Conservation (phyloP, 257 asterid genomes). For the Przewalskia tangutica region DNA sequence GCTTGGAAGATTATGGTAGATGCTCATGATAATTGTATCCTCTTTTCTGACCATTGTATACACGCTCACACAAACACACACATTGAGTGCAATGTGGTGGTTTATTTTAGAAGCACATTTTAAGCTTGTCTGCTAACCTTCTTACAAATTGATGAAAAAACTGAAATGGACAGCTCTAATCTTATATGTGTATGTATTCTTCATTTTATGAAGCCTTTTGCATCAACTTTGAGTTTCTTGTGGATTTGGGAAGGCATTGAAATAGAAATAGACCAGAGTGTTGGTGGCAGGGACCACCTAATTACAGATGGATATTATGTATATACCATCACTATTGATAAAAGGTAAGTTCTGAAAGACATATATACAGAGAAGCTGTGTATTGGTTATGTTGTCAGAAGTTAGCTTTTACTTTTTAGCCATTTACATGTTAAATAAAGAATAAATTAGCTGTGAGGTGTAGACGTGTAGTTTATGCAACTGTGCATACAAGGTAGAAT, state of each 20-base stretch:
- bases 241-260: not conserved
- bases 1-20: not conserved
- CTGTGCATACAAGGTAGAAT: not conserved
- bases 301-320: not conserved
- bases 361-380: not conserved
- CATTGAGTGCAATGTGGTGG: not conserved
- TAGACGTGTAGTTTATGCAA: not conserved
- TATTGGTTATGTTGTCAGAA: not conserved
- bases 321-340: not conserved
- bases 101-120: not conserved
- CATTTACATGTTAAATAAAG: not conserved
- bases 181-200: not conserved
- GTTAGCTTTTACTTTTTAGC: not conserved
- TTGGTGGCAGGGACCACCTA: not conserved
- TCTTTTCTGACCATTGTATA: not conserved
- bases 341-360: not conserved
- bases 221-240: not conserved
- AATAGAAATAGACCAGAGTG: not conserved
- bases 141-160: not conserved
- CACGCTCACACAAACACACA: not conserved
- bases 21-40: not conserved
- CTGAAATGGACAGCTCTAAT: not conserved
- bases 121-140: not conserved
- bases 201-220: not conserved
- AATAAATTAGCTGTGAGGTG: not conserved